Evolutionary conservation across 495 filamentous ascomycete genomes (phyloP).

Genomic region (Penicillium crystallinum): DNA sequence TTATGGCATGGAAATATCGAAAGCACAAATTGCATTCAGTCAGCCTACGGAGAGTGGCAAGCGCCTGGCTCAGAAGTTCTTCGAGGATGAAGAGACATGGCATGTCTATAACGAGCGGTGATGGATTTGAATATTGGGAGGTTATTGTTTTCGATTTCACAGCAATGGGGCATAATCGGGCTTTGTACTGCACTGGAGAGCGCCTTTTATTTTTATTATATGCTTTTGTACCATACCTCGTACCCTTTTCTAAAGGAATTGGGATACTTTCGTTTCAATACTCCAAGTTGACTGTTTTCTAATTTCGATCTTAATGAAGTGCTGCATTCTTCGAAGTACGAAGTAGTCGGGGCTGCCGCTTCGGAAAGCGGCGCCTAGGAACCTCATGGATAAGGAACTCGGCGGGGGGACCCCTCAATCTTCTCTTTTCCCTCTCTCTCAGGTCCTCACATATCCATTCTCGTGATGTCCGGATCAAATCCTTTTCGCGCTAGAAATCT

Average conservation of each 20-base stretch:
- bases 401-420: constrained; percentile 21
- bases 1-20: constrained; percentile 60
- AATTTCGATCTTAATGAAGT: neutral
- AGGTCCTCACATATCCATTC: constrained; percentile 15
- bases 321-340: too few species aligned
- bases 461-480: constrained; percentile 53
- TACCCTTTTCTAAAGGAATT: neutral
- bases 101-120: constrained; percentile 47
- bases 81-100: constrained; percentile 47
- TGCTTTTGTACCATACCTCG: constrained; percentile 3
- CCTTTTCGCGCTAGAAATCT: constrained; percentile 48
- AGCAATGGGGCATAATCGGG: neutral
- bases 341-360: constrained; percentile 27
- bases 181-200: neutral
- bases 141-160: neutral
- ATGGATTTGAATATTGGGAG: constrained; percentile 18
- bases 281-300: neutral
- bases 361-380: constrained; percentile 28
- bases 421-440: constrained; percentile 15
- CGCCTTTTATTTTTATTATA: constrained; percentile 1
- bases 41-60: constrained; percentile 70
- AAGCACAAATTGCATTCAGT: constrained; percentile 63
- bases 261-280: constrained; percentile 7
- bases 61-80: constrained; percentile 58
- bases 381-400: constrained; percentile 26